These are phyloP conservation scores for Linum tenue DNA, from an alignment of 345 rosid genomes.

Conservation along the genomic window DNA sequence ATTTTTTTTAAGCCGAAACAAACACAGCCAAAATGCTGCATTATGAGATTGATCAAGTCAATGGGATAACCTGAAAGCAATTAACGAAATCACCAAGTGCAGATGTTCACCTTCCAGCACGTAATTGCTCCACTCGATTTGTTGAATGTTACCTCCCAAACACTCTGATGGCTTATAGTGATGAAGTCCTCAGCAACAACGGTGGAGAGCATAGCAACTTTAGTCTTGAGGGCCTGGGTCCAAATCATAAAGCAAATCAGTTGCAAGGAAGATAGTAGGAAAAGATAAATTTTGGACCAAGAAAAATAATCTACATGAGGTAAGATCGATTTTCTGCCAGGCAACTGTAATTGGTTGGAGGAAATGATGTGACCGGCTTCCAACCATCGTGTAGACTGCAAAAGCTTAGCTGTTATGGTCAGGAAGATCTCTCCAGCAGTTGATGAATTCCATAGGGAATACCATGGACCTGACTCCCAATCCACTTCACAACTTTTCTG, in stretches of 20 bases:
- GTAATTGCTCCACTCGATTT: conserved; percentile 50
- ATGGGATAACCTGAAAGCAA: not conserved
- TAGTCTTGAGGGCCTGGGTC: conserved; percentile 47
- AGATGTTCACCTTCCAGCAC: conserved; percentile 70
- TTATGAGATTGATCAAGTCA: not conserved
- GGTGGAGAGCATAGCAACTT: conserved; percentile 29
- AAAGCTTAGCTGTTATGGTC: conserved; percentile 49
- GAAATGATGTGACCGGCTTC: conserved; percentile 77
- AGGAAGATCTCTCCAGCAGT: conserved; percentile 55
- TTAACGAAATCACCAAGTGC: conserved; percentile 1
- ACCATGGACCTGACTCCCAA: conserved; percentile 80
- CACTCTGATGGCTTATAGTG: conserved; percentile 41
- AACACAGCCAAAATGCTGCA: not conserved
- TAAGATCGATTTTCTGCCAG: conserved; percentile 40
- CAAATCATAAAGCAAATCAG: conserved; percentile 7
- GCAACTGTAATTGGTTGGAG: conserved; percentile 66
- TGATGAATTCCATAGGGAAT: conserved; percentile 55
- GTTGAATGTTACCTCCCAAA: conserved; percentile 68
- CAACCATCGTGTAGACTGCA: conserved; percentile 57
- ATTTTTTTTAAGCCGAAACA: not conserved
- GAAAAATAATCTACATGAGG: conserved; percentile 49
- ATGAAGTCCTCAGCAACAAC: conserved; percentile 48
- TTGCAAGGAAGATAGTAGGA: not conserved
- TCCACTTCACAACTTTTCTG: conserved; percentile 57
- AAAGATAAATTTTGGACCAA: not conserved